These are phyloP conservation scores for Zanthoxylum bungeanum DNA, from an alignment of 345 rosid species.

Conservation along the genomic window DNA sequence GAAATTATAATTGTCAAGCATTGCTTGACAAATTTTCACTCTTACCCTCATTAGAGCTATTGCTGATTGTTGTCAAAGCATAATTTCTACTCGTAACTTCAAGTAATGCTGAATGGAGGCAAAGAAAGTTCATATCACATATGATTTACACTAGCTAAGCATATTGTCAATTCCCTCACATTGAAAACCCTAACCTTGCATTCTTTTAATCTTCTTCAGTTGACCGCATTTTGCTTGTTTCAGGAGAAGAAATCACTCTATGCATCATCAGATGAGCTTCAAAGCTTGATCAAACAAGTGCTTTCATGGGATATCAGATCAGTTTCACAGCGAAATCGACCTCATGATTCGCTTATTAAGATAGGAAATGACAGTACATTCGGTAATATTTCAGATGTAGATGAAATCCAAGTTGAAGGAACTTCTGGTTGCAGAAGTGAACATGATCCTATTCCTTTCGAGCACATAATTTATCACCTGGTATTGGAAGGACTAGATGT, in stretches of 20 bases:
- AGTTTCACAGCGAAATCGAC: conserved; percentile 64
- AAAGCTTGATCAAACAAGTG: conserved; percentile 61
- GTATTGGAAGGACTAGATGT: conserved; percentile 72
- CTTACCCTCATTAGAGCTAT: too few species aligned
- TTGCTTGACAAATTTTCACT: too few species aligned
- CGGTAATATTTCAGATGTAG: conserved; percentile 17
- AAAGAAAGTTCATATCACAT: neutral
- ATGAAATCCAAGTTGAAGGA: conserved; percentile 23
- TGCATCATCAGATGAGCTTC: conserved; percentile 61
- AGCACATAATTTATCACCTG: conserved; percentile 53
- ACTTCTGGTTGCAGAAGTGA: conserved; percentile 9
- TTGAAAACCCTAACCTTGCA: neutral
- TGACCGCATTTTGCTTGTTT: conserved; percentile 14
- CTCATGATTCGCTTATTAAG: conserved; percentile 28
- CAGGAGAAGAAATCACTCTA: conserved; percentile 74
- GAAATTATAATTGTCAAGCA: too few species aligned
- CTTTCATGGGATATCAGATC: conserved; percentile 97
- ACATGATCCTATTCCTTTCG: conserved; percentile 6
- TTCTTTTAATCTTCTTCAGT: neutral
- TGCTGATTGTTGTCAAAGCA: too few species aligned
- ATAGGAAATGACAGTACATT: conserved; percentile 10
- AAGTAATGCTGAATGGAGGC: neutral
- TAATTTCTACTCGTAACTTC: too few species aligned
- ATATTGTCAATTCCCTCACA: neutral
- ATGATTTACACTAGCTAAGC: neutral